Evolutionary conservation across 2,329 filamentous ascomycete species (phyloP), one percentile per base, ranked within the genome.

Genomic region (Talaromyces pinophilus): DNA sequence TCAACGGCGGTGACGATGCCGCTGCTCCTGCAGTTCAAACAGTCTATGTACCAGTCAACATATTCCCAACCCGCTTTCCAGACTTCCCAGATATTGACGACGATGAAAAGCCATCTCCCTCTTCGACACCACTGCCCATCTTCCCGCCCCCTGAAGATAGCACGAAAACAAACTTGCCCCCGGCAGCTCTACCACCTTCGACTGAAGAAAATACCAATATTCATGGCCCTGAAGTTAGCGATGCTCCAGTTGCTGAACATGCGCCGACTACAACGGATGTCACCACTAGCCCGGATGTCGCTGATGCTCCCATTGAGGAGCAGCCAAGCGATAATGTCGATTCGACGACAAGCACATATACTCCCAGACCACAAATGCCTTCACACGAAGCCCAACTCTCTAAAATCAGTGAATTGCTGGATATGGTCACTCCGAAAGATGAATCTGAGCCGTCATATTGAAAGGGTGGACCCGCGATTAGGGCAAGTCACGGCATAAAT

Each of bases 11-110:
- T 40, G 17, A 7, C n/a, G 28, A 25, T 38, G 33, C n/a, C 8
- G n/a, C 30, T 38, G 3, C 54, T 7, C 63, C 25, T 19, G 19
- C 19, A 22, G 40, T 15, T 15, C 54, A 46, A 54, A 63, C 59
- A 0, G 54, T 66, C 42, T 63, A 63, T 44, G 42, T 66, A 42
- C 59, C 64, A 30, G 48, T 48, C 25, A 59, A 52, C 22, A 10
- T 62, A 5, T 57, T 62, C 19, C 59, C 52, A 52, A 62, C 64
- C 17, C 22, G 2, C n/a, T 40, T 62, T 15, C 59, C 64, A 46
- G 1, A 13, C 13, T 44, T 54, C n/a, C 44, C 46, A 30, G 62
- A 59, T 35, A 59, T 64, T 15, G 50, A 57, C 2, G 40, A 44
- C 33, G 50, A 64, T 4, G 62, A 46, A n/a, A n/a, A 15, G 4